A percentile compares a stretch with the other conserved stretches of the same genome.
Evolutionary conservation across 768 basidiomycete genomes (phyloP).

Genomic region (Tricholoma flavovirens): DNA sequence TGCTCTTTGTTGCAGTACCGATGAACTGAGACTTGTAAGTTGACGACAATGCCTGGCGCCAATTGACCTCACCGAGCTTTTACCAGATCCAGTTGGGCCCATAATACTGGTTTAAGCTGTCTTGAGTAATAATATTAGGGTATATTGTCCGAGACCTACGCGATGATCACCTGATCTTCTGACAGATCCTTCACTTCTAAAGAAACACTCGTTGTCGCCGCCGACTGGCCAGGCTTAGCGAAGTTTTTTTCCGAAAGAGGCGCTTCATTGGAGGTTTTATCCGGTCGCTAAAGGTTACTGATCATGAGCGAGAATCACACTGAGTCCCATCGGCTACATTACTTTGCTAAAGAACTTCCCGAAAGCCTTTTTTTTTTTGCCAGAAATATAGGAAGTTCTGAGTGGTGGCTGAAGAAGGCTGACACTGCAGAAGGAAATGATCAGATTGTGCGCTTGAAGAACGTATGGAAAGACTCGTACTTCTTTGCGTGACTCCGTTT

Average conservation of each 20-base stretch:
- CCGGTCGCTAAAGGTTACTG: neutral
- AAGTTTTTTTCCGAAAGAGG: neutral
- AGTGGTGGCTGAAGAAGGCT: neutral
- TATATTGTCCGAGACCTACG: neutral
- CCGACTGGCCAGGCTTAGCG: neutral
- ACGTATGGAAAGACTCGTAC: neutral
- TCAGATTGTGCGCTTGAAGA: neutral
- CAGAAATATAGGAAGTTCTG: neutral
- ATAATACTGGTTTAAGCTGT: neutral
- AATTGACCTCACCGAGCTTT: neutral
- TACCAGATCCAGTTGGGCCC: conserved; percentile 3
- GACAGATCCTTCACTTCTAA: neutral
- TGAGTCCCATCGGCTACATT: neutral
- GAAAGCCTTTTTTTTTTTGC: neutral
- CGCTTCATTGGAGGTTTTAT: neutral
- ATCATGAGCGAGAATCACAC: neutral
- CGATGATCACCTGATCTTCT: conserved; percentile 1
- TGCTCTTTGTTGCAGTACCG: neutral
- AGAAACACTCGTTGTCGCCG: neutral
- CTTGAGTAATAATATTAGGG: neutral
- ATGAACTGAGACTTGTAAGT: conserved; percentile 1
- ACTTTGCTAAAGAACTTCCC: neutral
- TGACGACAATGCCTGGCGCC: neutral
- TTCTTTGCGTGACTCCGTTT: too few species aligned
- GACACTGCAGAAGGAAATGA: neutral